Evolutionary conservation across 257 asterid species (phyloP), one percentile per base, ranked within the genome.

Genomic region (Gardenia jasminoides): DNA sequence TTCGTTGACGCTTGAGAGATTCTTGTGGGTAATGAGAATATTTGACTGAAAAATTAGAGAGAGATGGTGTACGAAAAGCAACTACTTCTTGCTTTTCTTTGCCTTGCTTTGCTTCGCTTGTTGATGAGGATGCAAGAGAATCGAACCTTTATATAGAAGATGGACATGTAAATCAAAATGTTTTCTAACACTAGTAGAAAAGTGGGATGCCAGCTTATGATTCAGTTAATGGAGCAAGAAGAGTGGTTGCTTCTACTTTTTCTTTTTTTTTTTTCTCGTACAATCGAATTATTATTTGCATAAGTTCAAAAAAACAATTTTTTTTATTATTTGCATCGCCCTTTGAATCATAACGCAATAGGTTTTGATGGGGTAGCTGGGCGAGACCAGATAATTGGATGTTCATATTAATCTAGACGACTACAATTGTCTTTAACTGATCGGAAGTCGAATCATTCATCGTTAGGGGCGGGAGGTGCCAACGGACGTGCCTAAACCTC

Each of bases 221-320:
- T 41, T 6, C 80, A 87, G 13, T 74, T 81, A 67, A 82, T 80
- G 89, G 87, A 87, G 91, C 82, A 84, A 87, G 89, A 81, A 84
- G 90, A 87, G 91, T 91, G 80, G 92, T 85, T 90, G 84, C n/a
- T n/a, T n/a, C n/a, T n/a, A n/a, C n/a, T n/a, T n/a, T n/a, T n/a
- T 19, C 77, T 75, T 26, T 74, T 43, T 75, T 69, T 48, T 43
- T 52, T 20, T 84, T 80, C 62, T 78, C 68, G 68, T 58, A 64
- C 81, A 76, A 16, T 74, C 77, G 67, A 74, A 74, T 74, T 33
- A 39, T 28, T 74, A 54, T 79, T 76, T 30, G 2, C 67, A 48
- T 67, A n/a, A n/a, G n/a, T n/a, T n/a, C n/a, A n/a, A n/a, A n/a
- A n/a, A n/a, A n/a, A n/a, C n/a, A n/a, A n/a, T n/a, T n/a, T n/a